These are phyloP conservation scores for Aciculosporium take DNA, from an alignment of 2,329 filamentous ascomycete genomes.

Conservation along the genomic window DNA sequence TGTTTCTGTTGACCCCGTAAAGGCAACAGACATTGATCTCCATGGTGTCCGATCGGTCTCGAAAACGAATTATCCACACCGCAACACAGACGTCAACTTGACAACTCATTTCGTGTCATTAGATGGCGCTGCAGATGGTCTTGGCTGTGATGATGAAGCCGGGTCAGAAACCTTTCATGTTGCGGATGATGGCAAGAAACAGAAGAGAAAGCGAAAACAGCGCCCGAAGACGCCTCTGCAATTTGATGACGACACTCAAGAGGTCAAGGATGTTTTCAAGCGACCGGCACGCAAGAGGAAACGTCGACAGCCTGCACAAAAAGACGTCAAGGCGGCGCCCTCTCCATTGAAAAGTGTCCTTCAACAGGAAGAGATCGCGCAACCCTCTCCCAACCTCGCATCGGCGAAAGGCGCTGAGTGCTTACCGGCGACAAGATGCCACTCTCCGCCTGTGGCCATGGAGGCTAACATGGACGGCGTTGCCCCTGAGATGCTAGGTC, in stretches of 20 bases:
- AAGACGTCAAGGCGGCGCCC: not conserved
- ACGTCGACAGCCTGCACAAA: not conserved
- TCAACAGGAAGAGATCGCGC: not conserved
- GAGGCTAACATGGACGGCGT: not conserved
- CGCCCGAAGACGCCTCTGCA: constrained; percentile 19
- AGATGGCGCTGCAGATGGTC: not conserved
- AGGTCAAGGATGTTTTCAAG: constrained; percentile 9
- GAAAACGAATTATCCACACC: not conserved
- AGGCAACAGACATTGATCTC: not conserved
- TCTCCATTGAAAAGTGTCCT: not conserved
- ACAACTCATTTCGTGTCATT: not conserved
- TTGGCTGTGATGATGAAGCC: not conserved
- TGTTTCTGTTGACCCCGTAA: not conserved
- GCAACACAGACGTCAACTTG: not conserved
- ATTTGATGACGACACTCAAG: constrained; percentile 18
- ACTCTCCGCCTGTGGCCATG: not conserved
- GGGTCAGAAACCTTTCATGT: not conserved
- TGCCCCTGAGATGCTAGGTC: not conserved
- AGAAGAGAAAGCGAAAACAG: constrained; percentile 16
- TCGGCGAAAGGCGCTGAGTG: not conserved
- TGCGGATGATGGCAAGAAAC: not conserved
- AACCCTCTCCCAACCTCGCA: not conserved
- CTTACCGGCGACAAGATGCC: not conserved
- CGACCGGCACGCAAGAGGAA: constrained; percentile 2
- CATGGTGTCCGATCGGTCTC: not conserved